Conservation (phyloP, 345 rosid genomes). For the Eucalyptus regnans region DNA sequence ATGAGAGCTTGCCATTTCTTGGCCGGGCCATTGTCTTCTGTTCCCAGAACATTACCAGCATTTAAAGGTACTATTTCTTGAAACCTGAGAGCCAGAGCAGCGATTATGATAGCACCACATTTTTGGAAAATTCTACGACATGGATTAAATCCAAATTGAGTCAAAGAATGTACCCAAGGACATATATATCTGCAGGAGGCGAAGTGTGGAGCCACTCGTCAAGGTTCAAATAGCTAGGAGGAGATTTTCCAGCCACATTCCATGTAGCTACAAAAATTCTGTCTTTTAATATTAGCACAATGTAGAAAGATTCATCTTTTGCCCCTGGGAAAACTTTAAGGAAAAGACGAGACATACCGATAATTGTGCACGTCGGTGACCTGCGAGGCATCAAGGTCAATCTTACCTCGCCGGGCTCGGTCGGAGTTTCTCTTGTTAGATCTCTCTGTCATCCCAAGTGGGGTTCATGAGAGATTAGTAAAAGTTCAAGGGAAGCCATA, state of each 20-base stretch:
- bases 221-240: slow-evolving; percentile 70
- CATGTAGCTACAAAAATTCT: slow-evolving; percentile 94
- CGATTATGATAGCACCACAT: not conserved
- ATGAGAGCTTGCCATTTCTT: slow-evolving; percentile 87
- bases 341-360: slow-evolving; percentile 22
- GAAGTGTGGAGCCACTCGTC: slow-evolving; percentile 97
- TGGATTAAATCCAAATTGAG: not conserved
- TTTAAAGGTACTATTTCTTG: slow-evolving; percentile 97
- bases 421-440: slow-evolving; percentile 33
- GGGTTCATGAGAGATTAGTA: not conserved
- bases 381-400: slow-evolving; percentile 47
- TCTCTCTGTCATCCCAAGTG: slow-evolving; percentile 29
- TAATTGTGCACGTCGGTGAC: slow-evolving; percentile 55
- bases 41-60: slow-evolving; percentile 96
- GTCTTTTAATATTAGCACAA: not conserved
- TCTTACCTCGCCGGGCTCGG: slow-evolving; percentile 40
- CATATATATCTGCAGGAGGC: slow-evolving; percentile 90
- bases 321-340: not conserved
- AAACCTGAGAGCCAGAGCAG: slow-evolving; percentile 34
- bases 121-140: not conserved
- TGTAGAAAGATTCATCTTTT: not conserved
- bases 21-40: slow-evolving; percentile 94
- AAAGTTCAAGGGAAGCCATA: not conserved
- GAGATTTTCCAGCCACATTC: slow-evolving; percentile 98
- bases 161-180: slow-evolving; percentile 59